Evolutionary conservation across 306 rosid genomes (phyloP), one percentile per base, ranked within the genome.

Genomic region (Fragaria iinumae): DNA sequence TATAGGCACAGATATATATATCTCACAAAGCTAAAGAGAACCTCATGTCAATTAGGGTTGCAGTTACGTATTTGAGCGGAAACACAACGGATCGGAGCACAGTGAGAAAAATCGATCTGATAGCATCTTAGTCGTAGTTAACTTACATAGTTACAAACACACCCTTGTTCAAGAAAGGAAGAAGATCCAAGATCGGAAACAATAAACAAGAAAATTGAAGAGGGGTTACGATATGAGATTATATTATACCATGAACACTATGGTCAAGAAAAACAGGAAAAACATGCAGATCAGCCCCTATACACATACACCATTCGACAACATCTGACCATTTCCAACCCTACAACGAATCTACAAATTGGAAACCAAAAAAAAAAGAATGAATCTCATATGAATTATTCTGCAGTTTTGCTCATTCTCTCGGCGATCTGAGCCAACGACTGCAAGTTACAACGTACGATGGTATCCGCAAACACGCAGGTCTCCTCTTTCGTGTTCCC

Each of bases 401-500:
- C 67, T 0, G 45, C 3, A 2, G 48, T 12, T 20, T 75, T 45
- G 47, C 32, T 87, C 87, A 88, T 88, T 36, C 77, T 90, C 81
- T 91, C 91, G 0, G 97, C 94, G 73, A 94, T 87, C 83, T 86
- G 98, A 71, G 97, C 88, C 34, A 95, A 78, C 2, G 97, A 95
- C 66, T 89, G 98, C 77, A 95, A 86, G 76, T 95, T 95, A 80
- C 97, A 95, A 39, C 97, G 89, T 39, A 95, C 97, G 79, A 95
- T 95, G 0, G 98, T 95, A n/a, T 92, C 96, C 1, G 81, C 97
- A 65, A 95, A 95, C 62, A 87, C 89, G 88, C 98, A 92, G 6
- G 98, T 95, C 78, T 95, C 98, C 10, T 92, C 98, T 48, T 84
- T 83, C 0, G 97, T 95, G 62, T 95, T 95, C 20, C 98, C 98